phyloP scores from a whole-genome alignment of 169 alveolate genomes.

The Plasmodium malariae region DNA sequence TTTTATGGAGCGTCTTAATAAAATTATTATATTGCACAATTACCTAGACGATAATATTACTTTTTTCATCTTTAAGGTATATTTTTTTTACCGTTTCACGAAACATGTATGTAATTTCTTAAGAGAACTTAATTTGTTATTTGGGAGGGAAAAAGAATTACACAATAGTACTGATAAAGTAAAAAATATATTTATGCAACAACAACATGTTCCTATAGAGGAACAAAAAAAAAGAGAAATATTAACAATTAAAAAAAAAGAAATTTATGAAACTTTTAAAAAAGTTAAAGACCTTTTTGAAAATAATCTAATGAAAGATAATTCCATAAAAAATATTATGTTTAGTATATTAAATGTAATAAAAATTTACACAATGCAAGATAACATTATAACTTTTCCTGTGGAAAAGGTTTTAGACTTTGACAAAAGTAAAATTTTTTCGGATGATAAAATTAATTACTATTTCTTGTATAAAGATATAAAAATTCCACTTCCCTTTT shows the following conservation, averaged over 20 bases:
- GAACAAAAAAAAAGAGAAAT: conserved; percentile 29
- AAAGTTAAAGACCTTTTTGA: conserved; percentile 58
- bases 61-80: conserved; percentile 44
- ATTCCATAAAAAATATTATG: conserved; percentile 67
- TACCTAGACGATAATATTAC: conserved; percentile 41
- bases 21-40: conserved; percentile 22
- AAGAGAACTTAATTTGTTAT: conserved; percentile 32
- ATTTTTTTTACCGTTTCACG: conserved; percentile 49
- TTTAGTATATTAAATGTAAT: conserved; percentile 70
- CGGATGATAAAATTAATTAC: conserved; percentile 58
- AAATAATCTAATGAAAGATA: conserved; percentile 53
- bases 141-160: conserved; percentile 2
- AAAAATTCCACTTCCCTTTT: conserved; percentile 68
- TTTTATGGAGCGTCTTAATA: conserved; percentile 22
- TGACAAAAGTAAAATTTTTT: conserved; percentile 43
- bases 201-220: conserved; percentile 4
- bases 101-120: conserved; percentile 53
- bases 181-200: neutral
- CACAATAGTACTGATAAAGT: neutral
- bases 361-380: conserved; percentile 46
- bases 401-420: conserved; percentile 63
- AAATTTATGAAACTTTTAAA: conserved; percentile 71
- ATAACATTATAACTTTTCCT: conserved; percentile 55
- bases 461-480: conserved; percentile 65
- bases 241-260: conserved; percentile 60